Evolutionary conservation across 2,329 filamentous ascomycete species (phyloP).

Genomic region (Tolypocladium guangdongense): DNA sequence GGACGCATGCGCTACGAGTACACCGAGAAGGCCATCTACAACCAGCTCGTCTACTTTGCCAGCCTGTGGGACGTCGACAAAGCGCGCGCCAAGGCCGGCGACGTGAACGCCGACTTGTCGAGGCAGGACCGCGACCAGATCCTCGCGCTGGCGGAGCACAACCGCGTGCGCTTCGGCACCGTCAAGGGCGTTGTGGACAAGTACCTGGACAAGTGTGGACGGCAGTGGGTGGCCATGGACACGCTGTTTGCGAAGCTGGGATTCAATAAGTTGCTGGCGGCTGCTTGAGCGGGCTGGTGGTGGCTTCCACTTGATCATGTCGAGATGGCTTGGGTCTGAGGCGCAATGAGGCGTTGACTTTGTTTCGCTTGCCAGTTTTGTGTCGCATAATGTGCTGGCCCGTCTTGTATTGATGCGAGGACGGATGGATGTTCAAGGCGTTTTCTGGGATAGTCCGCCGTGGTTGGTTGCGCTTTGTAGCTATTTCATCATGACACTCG

Average conservation of each 20-base stretch:
- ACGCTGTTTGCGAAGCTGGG: constrained; percentile 64
- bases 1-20: constrained; percentile 86
- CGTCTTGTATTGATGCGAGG: neutral
- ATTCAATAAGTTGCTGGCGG: constrained; percentile 27
- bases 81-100: constrained; percentile 43
- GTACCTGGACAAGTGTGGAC: constrained; percentile 81
- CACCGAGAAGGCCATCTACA: constrained; percentile 83
- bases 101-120: constrained; percentile 35
- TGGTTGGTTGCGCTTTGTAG: neutral
- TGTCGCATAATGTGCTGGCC: neutral
- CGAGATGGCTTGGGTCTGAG: neutral
- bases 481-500: neutral
- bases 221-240: constrained; percentile 93
- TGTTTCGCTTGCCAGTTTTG: neutral
- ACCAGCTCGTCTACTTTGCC: constrained; percentile 83
- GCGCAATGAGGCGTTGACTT: neutral
- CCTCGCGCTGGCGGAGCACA: constrained; percentile 65
- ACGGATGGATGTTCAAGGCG: neutral
- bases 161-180: constrained; percentile 66
- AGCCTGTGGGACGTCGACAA: constrained; percentile 84
- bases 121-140: constrained; percentile 54
- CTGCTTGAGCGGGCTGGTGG: neutral
- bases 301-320: neutral
- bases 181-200: constrained; percentile 67
- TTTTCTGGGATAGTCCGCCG: neutral